phyloP scores from a whole-genome alignment of 2,329 filamentous ascomycete genomes.

The Aspergillus ruber region DNA sequence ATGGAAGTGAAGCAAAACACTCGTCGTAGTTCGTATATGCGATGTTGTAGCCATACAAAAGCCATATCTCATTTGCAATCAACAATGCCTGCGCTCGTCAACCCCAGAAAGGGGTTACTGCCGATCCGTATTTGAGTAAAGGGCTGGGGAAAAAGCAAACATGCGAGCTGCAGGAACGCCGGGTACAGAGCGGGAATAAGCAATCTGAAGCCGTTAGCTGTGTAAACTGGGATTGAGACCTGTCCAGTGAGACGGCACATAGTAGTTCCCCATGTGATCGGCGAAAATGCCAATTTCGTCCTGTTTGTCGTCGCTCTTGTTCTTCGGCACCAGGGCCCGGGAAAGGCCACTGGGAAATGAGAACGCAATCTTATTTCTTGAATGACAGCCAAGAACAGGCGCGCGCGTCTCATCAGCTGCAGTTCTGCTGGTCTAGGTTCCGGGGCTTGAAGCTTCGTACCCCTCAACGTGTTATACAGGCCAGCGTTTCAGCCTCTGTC shows the following conservation, averaged over 20 bases:
- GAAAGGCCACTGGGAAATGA: not conserved
- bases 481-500: not conserved
- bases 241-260: slow-evolving; percentile 9
- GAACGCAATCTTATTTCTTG: not conserved
- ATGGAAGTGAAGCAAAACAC: not conserved
- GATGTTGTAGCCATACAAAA: not conserved
- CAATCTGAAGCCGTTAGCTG: not conserved
- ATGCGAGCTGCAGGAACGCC: not conserved
- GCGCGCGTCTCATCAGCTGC: not conserved
- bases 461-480: not conserved
- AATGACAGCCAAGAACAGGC: slow-evolving; percentile 1
- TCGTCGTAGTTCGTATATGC: not conserved
- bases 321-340: not conserved
- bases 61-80: not conserved
- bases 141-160: slow-evolving; percentile 1
- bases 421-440: not conserved
- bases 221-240: not conserved
- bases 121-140: not conserved
- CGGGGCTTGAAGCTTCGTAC: not conserved
- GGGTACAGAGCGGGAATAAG: not conserved
- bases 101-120: not conserved
- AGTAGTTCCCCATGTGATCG: slow-evolving; percentile 9
- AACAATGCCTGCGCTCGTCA: not conserved
- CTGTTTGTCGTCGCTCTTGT: not conserved
- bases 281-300: slow-evolving; percentile 13